Conservation (phyloP, 352 stramenopile species). For the Phytophthora cactorum region DNA sequence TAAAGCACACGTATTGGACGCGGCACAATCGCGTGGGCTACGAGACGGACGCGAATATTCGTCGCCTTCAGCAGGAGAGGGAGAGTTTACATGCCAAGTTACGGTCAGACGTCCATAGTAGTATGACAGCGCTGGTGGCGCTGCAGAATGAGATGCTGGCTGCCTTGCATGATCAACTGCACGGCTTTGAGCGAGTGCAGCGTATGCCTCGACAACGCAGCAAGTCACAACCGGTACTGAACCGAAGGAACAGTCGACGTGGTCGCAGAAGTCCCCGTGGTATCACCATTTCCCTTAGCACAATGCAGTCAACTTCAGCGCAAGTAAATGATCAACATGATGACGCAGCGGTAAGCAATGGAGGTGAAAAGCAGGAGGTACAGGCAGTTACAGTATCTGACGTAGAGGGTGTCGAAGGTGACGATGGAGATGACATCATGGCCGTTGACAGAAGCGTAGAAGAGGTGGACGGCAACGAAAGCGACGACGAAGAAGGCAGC, state of each 20-base stretch:
- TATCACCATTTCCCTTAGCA: slow-evolving; percentile 9
- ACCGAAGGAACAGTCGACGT: slow-evolving; percentile 24
- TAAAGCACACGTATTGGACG: slow-evolving; percentile 85
- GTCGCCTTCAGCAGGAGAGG: slow-evolving; percentile 60
- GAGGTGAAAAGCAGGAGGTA: neutral
- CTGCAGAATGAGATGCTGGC: slow-evolving; percentile 57
- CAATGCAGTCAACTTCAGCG: neutral
- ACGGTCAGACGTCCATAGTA: slow-evolving; percentile 55
- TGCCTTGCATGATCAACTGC: slow-evolving; percentile 42
- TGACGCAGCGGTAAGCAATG: neutral
- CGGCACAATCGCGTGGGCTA: slow-evolving; percentile 37
- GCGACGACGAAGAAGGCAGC: slow-evolving; percentile 30
- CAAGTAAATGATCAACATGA: neutral
- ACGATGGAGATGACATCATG: neutral
- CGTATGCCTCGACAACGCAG: slow-evolving; percentile 28
- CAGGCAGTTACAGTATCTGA: slow-evolving; percentile 3
- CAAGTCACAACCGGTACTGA: slow-evolving; percentile 25
- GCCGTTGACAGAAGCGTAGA: slow-evolving; percentile 1
- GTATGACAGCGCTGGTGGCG: slow-evolving; percentile 53
- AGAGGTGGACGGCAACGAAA: slow-evolving; percentile 34
- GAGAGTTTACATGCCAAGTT: slow-evolving; percentile 52
- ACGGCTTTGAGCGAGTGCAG: slow-evolving; percentile 36
- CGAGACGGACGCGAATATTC: slow-evolving; percentile 40
- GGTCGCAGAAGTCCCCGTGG: neutral
- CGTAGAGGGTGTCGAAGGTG: neutral